Conservation (phyloP, 352 stramenopile species). For the Albugo laibachii region DNA sequence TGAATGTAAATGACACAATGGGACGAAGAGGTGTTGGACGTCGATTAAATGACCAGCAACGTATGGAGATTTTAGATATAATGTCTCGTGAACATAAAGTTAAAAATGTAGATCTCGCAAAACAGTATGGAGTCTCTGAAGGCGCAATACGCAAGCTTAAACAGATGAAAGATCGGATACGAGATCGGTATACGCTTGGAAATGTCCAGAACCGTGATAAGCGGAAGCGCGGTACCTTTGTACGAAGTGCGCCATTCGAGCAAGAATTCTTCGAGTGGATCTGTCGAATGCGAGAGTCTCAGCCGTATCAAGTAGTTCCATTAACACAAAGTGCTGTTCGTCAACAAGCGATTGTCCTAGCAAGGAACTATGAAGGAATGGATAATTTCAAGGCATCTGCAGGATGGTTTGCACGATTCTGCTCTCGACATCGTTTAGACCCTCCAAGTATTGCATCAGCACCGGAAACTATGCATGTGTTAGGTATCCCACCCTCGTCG, state of each 20-base stretch:
- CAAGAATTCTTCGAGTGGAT: conserved; percentile 77
- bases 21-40: conserved; percentile 49
- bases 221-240: conserved; percentile 67
- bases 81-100: conserved; percentile 61
- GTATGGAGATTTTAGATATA: conserved; percentile 79
- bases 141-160: conserved; percentile 77
- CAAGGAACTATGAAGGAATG: conserved; percentile 75
- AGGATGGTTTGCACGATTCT: conserved; percentile 77
- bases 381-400: conserved; percentile 69
- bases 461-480: background rate
- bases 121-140: conserved; percentile 71
- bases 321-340: conserved; percentile 69
- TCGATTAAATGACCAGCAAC: conserved; percentile 74
- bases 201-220: conserved; percentile 77
- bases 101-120: conserved; percentile 72
- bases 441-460: conserved; percentile 9
- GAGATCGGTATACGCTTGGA: conserved; percentile 60
- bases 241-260: conserved; percentile 68
- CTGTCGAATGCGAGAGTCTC: conserved; percentile 54
- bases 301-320: conserved; percentile 65
- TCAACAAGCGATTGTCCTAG: conserved; percentile 62
- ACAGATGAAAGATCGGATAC: conserved; percentile 72
- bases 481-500: background rate
- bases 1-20: conserved; percentile 12
- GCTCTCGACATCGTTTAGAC: conserved; percentile 62